Evolutionary conservation across 768 basidiomycete genomes (phyloP), one percentile per base, ranked within the genome.

Genomic region (Lactarius hengduanensis): DNA sequence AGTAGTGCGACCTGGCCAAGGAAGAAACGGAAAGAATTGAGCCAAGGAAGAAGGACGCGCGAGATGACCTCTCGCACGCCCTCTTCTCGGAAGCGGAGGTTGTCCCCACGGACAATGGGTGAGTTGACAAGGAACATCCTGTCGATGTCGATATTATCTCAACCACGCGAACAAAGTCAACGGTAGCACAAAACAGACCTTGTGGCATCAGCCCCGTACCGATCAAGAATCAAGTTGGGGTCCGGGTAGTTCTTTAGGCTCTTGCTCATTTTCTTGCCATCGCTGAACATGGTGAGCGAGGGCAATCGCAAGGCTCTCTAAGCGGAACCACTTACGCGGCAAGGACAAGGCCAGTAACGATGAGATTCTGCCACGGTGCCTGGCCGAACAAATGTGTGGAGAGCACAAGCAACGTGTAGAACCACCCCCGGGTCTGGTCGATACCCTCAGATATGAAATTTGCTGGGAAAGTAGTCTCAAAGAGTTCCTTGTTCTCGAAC

Each of bases 231-330:
- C 60, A 94, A 71, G 76, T 87, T 94, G 9, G 97, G 97, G 76
- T 99, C 97, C 30, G 97, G 96, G 76, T 95, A 99, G 78, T 99
- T 99, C 77, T 88, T 88, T 65, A 96, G 79, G 77, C 92, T 96
- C 80, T 99, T 99, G 79, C 92, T 95, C 97, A 99, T 99, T 81
- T 99, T 99, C 83, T 96, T 97, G 62, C 97, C 97, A 72, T 99
- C 96, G 2, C 92, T 94, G 65, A 15, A 66, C 34, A 30, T 26
- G 15, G 16, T 66, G 47, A 56, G 30, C 54, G 4, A 64, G 32
- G 30, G 15, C 34, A 57, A 28, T 62, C 57, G 15, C 36, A 47
- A 15, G n/a, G 38, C n/a, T 30, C 15, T 32, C 26, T 11, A 7
- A 41, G 34, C 15, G 7, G 50, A 58, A 16, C 55, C 4, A 83